phyloP scores from a whole-genome alignment of 164 flowering plant species.

The Magnolia officinalis region DNA sequence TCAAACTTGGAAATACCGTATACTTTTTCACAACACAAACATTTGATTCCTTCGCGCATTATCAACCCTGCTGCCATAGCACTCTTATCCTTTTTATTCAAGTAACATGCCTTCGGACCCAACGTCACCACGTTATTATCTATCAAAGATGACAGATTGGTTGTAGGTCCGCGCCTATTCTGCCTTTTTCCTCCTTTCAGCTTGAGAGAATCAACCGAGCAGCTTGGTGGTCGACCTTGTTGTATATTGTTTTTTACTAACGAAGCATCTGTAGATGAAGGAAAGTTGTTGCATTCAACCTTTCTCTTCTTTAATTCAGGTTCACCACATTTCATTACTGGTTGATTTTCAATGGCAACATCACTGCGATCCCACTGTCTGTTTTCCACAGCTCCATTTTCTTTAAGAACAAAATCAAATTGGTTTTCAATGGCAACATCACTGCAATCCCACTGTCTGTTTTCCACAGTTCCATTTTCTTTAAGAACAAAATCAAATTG shows the following conservation, averaged over 20 bases:
- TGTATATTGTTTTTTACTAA: conserved; percentile 48
- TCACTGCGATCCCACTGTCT: background rate
- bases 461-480: background rate
- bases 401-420: too few species aligned
- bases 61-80: conserved; percentile 45
- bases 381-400: background rate
- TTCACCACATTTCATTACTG: background rate
- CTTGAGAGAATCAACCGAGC: conserved; percentile 23
- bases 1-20: conserved; percentile 47
- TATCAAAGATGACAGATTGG: conserved; percentile 71
- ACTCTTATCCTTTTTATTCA: conserved; percentile 18
- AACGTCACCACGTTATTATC: conserved; percentile 53
- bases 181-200: conserved; percentile 47
- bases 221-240: conserved; percentile 22
- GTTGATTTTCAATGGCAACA: background rate
- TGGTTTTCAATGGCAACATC: background rate
- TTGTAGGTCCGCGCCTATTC: conserved; percentile 30
- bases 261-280: conserved; percentile 1
- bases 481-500: too few species aligned
- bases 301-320: background rate
- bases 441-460: background rate
- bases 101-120: conserved; percentile 51
- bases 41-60: conserved; percentile 69
- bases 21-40: conserved; percentile 62
- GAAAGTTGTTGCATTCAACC: background rate